Base-by-base conservation (phyloP, 495 filamentous ascomycete species). In the Trypethelium eluteriae region DNA sequence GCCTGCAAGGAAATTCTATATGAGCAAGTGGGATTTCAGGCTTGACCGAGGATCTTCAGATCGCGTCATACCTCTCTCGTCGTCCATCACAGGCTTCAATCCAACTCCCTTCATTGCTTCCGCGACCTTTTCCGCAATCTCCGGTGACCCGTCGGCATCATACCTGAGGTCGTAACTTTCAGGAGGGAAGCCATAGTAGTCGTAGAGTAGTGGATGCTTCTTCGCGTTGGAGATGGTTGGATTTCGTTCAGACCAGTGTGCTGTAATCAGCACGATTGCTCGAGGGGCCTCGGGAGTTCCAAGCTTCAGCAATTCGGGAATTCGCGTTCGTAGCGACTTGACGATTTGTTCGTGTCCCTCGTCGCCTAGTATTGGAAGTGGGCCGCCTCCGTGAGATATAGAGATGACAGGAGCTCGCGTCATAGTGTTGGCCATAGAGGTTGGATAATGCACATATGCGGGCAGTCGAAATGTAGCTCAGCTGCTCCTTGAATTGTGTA, bases 341-440 rank as follows among this genome's bases (percentile, higher is more conserved):
- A 76, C 68, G 57, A 80, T 71, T 10, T 62, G 67, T 12, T 70
- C 68, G 66, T 77, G 76, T 11, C 63, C 65, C 3, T 75, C 75
- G 66, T 79, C 78, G 63, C 72, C 74, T 46, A 80, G 69, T 38
- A 78, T 46, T n/a, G 78, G 78, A 68, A 80, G 71, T 0, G 78
- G 78, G 38, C 78, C 78, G 32, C 78, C 78, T 65, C 78, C 78
- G 68, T 80, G 78, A 18, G 76, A 77, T 66, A 80, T 69, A 36
- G 74, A 68, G 59, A 80, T 72, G 18, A 80, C 77, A n/a, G 77
- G 71, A 5, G 75, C 78, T 66, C 74, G 73, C 2, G 70, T 36
- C 75, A 77, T 77, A 38, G 39, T 70, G 39, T 38, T 38, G 65
- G 66, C 25, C 18, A 18, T 18, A 10, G 56, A 10, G 34, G 56